These are phyloP conservation scores for Zoysia pacifica DNA, from an alignment of 176 grass and related monocot genomes.

Conservation along the genomic window DNA sequence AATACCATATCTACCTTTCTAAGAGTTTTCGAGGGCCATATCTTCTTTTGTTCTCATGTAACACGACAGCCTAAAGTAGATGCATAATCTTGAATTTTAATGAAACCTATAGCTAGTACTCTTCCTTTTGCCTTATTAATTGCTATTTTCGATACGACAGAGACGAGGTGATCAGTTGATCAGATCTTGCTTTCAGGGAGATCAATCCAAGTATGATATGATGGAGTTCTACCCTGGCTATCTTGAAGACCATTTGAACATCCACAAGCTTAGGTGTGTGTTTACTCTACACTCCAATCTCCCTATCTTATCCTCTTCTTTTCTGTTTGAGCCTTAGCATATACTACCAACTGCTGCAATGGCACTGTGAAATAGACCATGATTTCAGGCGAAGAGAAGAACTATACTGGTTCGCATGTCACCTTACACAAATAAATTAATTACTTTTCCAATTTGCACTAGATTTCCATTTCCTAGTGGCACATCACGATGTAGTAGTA, in stretches of 20 bases:
- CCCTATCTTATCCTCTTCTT: not conserved
- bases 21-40: slow-evolving; percentile 35
- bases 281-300: not conserved
- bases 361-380: slow-evolving; percentile 9
- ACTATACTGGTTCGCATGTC: not conserved
- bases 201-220: slow-evolving; percentile 47
- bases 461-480: slow-evolving; percentile 27
- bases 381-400: slow-evolving; percentile 23
- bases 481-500: slow-evolving; percentile 31
- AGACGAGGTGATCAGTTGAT: slow-evolving; percentile 9
- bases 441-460: slow-evolving; percentile 35
- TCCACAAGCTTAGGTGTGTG: slow-evolving; percentile 59
- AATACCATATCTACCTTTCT: slow-evolving; percentile 35
- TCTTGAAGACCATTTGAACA: slow-evolving; percentile 83
- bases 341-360: slow-evolving; percentile 20
- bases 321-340: not conserved
- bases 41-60: slow-evolving; percentile 31
- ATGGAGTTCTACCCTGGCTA: slow-evolving; percentile 86
- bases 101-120: slow-evolving; percentile 16
- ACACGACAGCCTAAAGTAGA: slow-evolving; percentile 22
- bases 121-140: not conserved
- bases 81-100: not conserved
- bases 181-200: slow-evolving; percentile 16
- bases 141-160: slow-evolving; percentile 1
- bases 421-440: slow-evolving; percentile 10